These are phyloP conservation scores for Cornus florida DNA, from an alignment of 148 eudicot species.

Conservation along the genomic window DNA sequence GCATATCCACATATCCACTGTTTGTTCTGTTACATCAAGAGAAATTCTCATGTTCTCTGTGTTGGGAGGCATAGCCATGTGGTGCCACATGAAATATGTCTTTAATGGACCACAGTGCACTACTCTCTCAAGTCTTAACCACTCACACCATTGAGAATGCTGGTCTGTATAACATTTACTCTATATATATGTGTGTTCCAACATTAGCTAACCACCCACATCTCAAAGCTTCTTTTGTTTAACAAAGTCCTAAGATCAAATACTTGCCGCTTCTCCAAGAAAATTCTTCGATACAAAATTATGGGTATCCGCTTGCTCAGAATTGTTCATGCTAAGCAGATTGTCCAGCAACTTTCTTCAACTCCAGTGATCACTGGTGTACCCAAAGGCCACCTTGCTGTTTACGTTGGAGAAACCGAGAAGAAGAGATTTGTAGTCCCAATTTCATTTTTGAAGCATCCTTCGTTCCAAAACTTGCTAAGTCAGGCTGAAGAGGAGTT, in stretches of 20 bases:
- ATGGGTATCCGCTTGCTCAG: slow-evolving; percentile 31
- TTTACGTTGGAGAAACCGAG: background rate
- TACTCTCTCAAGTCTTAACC: background rate
- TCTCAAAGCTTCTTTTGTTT: background rate
- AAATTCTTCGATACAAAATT: background rate
- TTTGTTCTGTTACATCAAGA: background rate
- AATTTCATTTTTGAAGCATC: background rate
- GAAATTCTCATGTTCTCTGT: no score
- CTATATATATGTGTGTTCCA: background rate
- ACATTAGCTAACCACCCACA: background rate
- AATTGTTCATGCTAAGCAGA: background rate
- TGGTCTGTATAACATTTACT: background rate
- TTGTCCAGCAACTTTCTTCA: background rate
- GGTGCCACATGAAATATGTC: background rate
- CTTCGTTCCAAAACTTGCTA: background rate
- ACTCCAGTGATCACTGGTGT: background rate
- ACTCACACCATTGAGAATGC: background rate
- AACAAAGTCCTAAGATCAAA: background rate
- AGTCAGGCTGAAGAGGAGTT: background rate
- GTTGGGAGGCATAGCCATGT: background rate
- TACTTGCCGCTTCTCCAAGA: background rate
- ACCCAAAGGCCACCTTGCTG: background rate
- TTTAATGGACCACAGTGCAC: background rate
- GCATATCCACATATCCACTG: background rate
- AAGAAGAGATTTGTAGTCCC: background rate